Percentiles rank a stretch among this genome's conserved stretches.
Conservation (phyloP, 2,329 filamentous ascomycete species). For the Ascochyta rabiei region DNA sequence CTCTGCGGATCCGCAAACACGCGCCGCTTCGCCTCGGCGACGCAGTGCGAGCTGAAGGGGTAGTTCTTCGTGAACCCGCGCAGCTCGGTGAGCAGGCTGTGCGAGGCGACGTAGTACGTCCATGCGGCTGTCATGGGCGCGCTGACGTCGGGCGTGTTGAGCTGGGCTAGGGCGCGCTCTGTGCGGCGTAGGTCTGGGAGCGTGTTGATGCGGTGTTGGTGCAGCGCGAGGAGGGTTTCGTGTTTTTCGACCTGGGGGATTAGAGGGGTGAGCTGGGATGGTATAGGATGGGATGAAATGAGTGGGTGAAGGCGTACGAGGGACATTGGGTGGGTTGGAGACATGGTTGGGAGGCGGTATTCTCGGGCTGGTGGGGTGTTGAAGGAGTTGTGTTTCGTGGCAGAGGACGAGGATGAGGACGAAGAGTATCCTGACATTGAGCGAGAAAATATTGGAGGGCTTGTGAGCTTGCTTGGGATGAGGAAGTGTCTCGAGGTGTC, state of each 20-base stretch:
- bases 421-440: background rate
- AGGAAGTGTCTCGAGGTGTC: background rate
- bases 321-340: slow-evolving; percentile 29
- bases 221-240: slow-evolving; percentile 67
- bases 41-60: slow-evolving; percentile 67
- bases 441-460: background rate
- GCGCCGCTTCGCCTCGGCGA: slow-evolving; percentile 68
- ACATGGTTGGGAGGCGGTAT: slow-evolving; percentile 38
- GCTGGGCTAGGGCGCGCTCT: slow-evolving; percentile 67
- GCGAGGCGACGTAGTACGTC: slow-evolving; percentile 72
- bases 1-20: slow-evolving; percentile 69
- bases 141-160: slow-evolving; percentile 64
- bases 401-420: slow-evolving; percentile 14
- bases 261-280: background rate
- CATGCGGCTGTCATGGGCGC: slow-evolving; percentile 74
- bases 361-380: slow-evolving; percentile 34
- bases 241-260: slow-evolving; percentile 52
- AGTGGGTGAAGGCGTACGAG: slow-evolving; percentile 22
- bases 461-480: background rate
- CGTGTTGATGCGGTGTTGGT: slow-evolving; percentile 73
- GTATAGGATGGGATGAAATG: background rate
- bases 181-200: slow-evolving; percentile 74
- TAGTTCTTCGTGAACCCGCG: slow-evolving; percentile 70
- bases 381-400: slow-evolving; percentile 30
- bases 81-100: slow-evolving; percentile 73